Evolutionary conservation across 768 basidiomycete species (phyloP), one percentile per base, ranked within the genome.

Genomic region (Tulasnella sp.): DNA sequence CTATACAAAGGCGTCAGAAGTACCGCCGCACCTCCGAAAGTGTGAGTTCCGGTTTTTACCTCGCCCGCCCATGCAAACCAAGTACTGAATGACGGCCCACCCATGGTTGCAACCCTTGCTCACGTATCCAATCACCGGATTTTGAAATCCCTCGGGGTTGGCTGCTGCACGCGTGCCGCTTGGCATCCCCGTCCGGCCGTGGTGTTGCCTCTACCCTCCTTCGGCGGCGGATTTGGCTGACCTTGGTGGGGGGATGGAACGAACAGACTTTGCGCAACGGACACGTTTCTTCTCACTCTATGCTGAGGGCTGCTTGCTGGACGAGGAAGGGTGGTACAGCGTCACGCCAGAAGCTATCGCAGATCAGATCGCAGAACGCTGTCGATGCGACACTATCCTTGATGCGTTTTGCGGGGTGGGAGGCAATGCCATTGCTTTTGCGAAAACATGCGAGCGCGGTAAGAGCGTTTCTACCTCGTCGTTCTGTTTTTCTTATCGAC

Each of bases 331-430:
- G n/a, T 97, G 93, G 94, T 98, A 86, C 70, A 91, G 86, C 60
- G 84, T 98, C 58, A 99, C 96, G 0, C 94, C 96, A 0, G 92
- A 98, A 65, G 76, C 75, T 36, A 81, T 99, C n/a, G 96, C 93
- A 6, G 70, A 79, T 59, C 92, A 90, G 67, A 97, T 97, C 42
- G 94, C 96, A 0, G 86, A 94, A 62, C 75, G 93, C 21, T 96
- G 94, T 73, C 78, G 85, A 6, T 89, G 84, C 61, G 80, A 80
- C 60, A 83, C 83, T 3, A 75, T 96, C 59, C 74, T 94, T 34
- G 96, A 98, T 66, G 89, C 92, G 0, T 99, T 98, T 67, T 97
- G 93, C 65, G 96, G 96, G 0, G 93, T 98, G 0, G 96, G 96
- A 25, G 96, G 94, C 14, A 99, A 99, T 65, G 81, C 94, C 0